Evolutionary conservation across 192 early-diverging fungal genomes (phyloP).

Genomic region (Entomortierella parvispora): DNA sequence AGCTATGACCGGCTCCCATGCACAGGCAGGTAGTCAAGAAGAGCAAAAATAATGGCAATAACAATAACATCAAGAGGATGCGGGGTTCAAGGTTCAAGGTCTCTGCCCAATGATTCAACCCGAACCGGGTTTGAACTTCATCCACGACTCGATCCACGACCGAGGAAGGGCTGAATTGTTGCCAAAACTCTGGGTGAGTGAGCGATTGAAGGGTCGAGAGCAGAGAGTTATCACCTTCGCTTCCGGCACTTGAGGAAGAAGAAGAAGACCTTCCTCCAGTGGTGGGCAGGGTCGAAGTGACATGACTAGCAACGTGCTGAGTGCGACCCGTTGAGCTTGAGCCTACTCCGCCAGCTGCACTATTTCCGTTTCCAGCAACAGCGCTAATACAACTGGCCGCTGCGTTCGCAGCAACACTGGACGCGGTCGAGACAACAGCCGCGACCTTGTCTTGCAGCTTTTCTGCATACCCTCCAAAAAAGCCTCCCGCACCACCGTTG

Average conservation of each 20-base stretch:
- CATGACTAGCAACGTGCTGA: too few relatives aligned
- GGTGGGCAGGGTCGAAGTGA: too few relatives aligned
- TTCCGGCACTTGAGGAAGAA: too few relatives aligned
- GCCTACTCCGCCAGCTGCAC: too few relatives aligned
- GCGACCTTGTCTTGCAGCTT: conserved; percentile 11
- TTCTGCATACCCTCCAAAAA: not conserved
- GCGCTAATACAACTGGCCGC: conserved; percentile 2
- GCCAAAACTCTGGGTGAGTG: not conserved
- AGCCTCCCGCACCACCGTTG: too few relatives aligned
- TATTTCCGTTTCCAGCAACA: not conserved
- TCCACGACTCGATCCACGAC: not conserved
- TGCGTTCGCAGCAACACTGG: conserved; percentile 8
- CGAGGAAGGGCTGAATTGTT: not conserved
- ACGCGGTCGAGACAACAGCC: conserved; percentile 12
- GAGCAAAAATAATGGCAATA: conserved; percentile 3
- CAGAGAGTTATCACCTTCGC: not conserved
- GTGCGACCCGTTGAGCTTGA: too few relatives aligned
- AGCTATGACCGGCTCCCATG: conserved; percentile 8
- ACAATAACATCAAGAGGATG: conserved; percentile 13
- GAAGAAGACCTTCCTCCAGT: too few relatives aligned
- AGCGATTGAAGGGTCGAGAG: not conserved
- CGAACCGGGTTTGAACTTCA: not conserved
- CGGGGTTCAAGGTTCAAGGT: conserved; percentile 3
- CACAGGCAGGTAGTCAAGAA: conserved; percentile 1
- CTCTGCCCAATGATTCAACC: conserved; percentile 8